A percentile compares a stretch with the other conserved stretches of the same genome.
Evolutionary conservation across 768 basidiomycete species (phyloP).

Genomic region (Boletus patriciae): DNA sequence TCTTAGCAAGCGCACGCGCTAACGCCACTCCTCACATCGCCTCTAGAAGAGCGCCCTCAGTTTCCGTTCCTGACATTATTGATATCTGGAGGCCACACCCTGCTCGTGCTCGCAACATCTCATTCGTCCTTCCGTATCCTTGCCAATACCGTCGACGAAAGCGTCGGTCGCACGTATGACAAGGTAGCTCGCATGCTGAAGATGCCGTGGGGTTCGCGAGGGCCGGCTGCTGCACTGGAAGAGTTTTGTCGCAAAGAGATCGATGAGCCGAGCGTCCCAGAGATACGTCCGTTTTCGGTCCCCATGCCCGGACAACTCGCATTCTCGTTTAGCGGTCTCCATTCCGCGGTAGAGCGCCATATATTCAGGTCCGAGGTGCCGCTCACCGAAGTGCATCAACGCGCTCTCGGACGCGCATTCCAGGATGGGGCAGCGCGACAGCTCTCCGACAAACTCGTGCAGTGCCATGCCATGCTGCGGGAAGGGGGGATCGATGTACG

Average conservation of each 20-base stretch:
- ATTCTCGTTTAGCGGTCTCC: conserved; percentile 82
- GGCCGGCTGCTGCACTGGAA: conserved; percentile 86
- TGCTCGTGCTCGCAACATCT: conserved; percentile 74
- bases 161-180: conserved; percentile 80
- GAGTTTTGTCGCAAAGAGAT: conserved; percentile 49
- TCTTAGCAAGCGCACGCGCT: conserved; percentile 89
- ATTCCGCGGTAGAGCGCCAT: conserved; percentile 65
- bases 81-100: conserved; percentile 90
- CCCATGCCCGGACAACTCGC: conserved; percentile 54
- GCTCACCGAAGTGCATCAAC: conserved; percentile 30
- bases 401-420: conserved; percentile 65
- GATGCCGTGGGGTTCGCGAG: conserved; percentile 60
- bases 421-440: conserved; percentile 71
- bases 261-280: conserved; percentile 24
- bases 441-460: conserved; percentile 67
- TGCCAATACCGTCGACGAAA: conserved; percentile 72
- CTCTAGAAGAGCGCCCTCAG: conserved; percentile 40
- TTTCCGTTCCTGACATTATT: conserved; percentile 91
- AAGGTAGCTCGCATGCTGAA: conserved; percentile 72
- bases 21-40: conserved; percentile 69
- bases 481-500: conserved; percentile 47
- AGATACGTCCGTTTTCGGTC: conserved; percentile 43
- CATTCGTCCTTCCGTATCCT: conserved; percentile 61
- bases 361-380: conserved; percentile 42
- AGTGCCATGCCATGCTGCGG: conserved; percentile 40